Base-by-base conservation (phyloP, 768 basidiomycete species). In the Phanerochaete sordida region DNA sequence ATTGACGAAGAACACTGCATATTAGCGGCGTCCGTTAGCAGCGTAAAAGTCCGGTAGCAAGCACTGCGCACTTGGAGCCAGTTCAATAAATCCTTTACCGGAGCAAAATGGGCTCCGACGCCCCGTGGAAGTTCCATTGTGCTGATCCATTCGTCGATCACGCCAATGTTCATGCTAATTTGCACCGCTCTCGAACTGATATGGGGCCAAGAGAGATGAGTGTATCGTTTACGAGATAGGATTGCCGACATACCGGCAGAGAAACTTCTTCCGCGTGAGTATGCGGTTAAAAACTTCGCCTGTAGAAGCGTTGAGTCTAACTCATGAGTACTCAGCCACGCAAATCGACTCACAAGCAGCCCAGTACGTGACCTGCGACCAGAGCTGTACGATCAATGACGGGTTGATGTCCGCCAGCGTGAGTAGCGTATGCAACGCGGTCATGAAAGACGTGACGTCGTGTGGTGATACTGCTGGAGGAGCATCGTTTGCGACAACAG, bases 331-430 rank as follows among this genome's bases (percentile, higher is more conserved):
- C 5, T 24, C 13, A 43, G 39, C 19, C 19, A 19, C 6, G 23
- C 16, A 16, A 30, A 76, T 66, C n/a, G 70, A 71, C 87, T 79
- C 79, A 91, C 94, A 93, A 24, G 94, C 88, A 56, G 94, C 89
- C 97, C 97, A 99, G 71, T 95, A 98, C 79, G 97, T 88, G n/a
- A 97, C 86, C 73, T 99, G 97, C 1, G 94, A 95, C 87, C 95
- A 96, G 52, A 95, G 80, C 71, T 99, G 97, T 6, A 89, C 86
- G 53, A 86, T 87, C 19, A 98, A 77, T 8, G 83, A 87, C 15
- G 97, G 93, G 69, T 98, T 98, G 64, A 98, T 84, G 59, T 95
- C 91, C 49, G 95, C 93, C 39, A 94, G 76, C 23, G 86, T 83
- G 16, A 99, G 79, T 31, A 98, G 75, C 13, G 90, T 86, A 59